Evolutionary conservation across 805 yeast species (phyloP), one percentile per base, ranked within the genome.

Genomic region (Saccharomycopsis sp.): DNA sequence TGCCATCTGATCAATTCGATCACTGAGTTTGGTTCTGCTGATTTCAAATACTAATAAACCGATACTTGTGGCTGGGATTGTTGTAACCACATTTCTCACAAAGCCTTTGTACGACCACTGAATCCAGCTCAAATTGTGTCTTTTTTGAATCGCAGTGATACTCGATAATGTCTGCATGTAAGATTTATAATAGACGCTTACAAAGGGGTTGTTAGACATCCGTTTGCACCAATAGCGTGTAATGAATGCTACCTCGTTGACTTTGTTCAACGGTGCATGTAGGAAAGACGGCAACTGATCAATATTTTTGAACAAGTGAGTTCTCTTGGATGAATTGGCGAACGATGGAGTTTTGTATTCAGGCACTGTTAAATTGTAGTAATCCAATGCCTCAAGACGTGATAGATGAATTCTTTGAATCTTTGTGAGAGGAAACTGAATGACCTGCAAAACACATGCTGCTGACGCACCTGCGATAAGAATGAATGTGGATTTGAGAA

Each of bases 401-500:
- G 90, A 79, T 48, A 87, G 73, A 69, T 91, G 96, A 29, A 91
- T 75, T 63, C 83, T 84, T 65, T 92, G 97, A 44, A 91, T 72
- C 68, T 87, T 89, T 23, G 83, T 75, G 37, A 92, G 74, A 0
- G 98, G 98, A 64, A 85, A 90, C 65, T 90, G 97, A 3, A 91
- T 84, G 2, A 84, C 77, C 61, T 91, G 83, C 20, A 91, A 73
- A 0, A 89, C 75, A 18, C 84, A 74, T 0, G 97, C 92, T 0
- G 97, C 97, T 3, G 87, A 76, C 8, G 94, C 89, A 18, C 98
- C 98, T 0, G 96, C 97, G 5, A 86, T 64, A 29, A 92, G 76
- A 2, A 90, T 80, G 67, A 86, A 88, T 1, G 85, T 68, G 1
- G 91, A 84, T 64, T 80, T 82, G 46, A 89, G 66, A n/a, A 82